These are phyloP conservation scores for Candida chilensis DNA, from an alignment of 805 yeast species.

Conservation along the genomic window DNA sequence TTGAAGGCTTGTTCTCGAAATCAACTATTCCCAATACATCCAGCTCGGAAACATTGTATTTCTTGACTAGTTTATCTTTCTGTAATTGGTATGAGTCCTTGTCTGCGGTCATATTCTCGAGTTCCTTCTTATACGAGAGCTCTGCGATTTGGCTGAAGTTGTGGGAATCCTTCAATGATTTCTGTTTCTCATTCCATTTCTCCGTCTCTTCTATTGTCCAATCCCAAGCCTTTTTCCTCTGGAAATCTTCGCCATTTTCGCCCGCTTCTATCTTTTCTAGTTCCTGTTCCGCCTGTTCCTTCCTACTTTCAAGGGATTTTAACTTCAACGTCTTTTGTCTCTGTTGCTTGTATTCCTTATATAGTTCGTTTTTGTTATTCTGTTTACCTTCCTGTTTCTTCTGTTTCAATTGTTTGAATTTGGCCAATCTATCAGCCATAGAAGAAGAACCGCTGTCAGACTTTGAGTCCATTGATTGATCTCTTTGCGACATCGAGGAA, in stretches of 20 bases:
- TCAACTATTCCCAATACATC: conserved; percentile 10
- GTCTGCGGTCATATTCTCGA: conserved; percentile 23
- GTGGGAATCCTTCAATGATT: conserved; percentile 19
- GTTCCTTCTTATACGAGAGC: conserved; percentile 46
- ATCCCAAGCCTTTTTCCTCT: conserved; percentile 37
- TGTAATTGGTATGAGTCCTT: conserved; percentile 32
- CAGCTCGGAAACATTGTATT: conserved; percentile 9
- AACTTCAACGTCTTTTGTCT: conserved; percentile 6
- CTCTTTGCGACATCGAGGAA: too few species aligned
- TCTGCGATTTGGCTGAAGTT: conserved; percentile 52
- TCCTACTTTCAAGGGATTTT: conserved; percentile 5
- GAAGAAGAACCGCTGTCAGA: too few species aligned
- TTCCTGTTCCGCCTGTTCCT: conserved; percentile 25
- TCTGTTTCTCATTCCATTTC: conserved; percentile 42
- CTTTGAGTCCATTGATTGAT: too few species aligned
- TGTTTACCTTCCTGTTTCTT: too few species aligned
- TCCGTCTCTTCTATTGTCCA: conserved; percentile 60
- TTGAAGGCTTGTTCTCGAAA: conserved; percentile 24
- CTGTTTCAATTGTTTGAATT: too few species aligned
- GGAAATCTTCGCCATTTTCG: conserved; percentile 27
- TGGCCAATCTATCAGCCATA: too few species aligned
- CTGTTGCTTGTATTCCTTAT: too few species aligned
- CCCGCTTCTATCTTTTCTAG: conserved; percentile 21
- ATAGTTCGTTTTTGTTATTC: too few species aligned
- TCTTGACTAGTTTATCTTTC: conserved; percentile 18